Evolutionary conservation across 163 green algal species (phyloP).

Genomic region (Scenedesmus sp.): DNA sequence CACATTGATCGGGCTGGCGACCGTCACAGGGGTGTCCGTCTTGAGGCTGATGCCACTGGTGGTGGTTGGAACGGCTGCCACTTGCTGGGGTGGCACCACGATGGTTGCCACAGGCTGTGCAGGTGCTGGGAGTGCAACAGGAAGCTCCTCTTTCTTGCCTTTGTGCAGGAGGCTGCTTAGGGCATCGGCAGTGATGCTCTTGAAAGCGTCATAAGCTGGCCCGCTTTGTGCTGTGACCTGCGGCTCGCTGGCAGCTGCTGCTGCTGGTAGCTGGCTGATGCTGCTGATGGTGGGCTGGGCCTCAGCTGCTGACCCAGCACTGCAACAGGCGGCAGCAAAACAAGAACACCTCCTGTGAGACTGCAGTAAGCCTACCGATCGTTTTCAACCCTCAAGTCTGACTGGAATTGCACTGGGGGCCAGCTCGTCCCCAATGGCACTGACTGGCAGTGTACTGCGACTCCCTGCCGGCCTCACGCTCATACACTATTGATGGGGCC

Average conservation of each 20-base stretch:
- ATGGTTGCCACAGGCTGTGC: constrained; percentile 7
- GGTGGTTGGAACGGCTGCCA: constrained; percentile 11
- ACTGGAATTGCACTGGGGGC: no score
- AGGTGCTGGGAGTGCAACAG: not conserved
- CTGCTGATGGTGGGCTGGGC: not conserved
- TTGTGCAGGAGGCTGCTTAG: not conserved
- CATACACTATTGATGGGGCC: no score
- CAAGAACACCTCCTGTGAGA: no score
- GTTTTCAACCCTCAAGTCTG: no score
- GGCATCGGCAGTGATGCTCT: not conserved
- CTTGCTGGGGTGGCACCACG: not conserved
- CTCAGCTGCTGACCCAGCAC: not conserved
- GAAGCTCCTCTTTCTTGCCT: not conserved
- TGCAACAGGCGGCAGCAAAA: not conserved
- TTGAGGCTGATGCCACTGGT: not conserved
- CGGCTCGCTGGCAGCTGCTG: not conserved
- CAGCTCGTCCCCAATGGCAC: no score
- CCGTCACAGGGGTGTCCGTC: not conserved
- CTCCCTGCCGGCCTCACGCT: no score
- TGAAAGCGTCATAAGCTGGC: not conserved
- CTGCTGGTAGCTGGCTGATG: no score
- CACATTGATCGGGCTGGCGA: constrained; percentile 1
- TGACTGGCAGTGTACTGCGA: no score
- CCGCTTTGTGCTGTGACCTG: not conserved
- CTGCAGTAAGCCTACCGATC: no score